phyloP scores from a whole-genome alignment of 805 yeast species.

The Torulaspora indica region DNA sequence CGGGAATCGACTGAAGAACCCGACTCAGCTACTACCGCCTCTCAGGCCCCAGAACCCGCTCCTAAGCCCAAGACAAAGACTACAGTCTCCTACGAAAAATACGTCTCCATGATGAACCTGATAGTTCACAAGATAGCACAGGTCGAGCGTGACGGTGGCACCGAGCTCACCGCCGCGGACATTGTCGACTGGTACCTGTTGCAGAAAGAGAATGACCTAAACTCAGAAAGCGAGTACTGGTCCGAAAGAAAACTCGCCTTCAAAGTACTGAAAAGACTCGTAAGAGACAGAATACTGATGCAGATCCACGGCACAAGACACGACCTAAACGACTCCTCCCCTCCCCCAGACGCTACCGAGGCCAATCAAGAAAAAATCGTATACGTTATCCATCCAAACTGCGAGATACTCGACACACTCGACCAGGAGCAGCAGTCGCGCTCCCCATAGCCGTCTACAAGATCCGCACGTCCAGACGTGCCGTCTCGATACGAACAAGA shows the following conservation, averaged over 20 bases:
- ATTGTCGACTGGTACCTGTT: constrained; percentile 78
- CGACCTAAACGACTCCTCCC: constrained; percentile 35
- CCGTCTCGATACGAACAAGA: too few species aligned
- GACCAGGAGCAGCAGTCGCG: constrained; percentile 10
- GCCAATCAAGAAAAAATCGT: constrained; percentile 36
- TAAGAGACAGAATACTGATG: constrained; percentile 80
- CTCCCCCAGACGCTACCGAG: constrained; percentile 25
- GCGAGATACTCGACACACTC: constrained; percentile 58
- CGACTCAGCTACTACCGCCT: neutral
- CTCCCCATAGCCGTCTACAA: neutral
- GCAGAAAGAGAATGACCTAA: constrained; percentile 65
- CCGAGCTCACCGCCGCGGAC: constrained; percentile 63
- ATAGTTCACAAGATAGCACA: constrained; percentile 64
- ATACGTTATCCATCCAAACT: constrained; percentile 72
- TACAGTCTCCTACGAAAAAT: constrained; percentile 77
- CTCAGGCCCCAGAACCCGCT: neutral
- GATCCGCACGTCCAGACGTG: neutral
- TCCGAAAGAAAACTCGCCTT: constrained; percentile 64
- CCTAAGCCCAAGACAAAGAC: constrained; percentile 33
- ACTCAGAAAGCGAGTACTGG: constrained; percentile 65
- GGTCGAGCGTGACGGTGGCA: constrained; percentile 46
- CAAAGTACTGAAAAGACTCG: constrained; percentile 79
- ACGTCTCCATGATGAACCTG: constrained; percentile 75
- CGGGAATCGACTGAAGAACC: constrained; percentile 12
- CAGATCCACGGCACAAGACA: constrained; percentile 48